Evolutionary conservation across 192 early-diverging fungal genomes (phyloP).

Genomic region (Coemansia sp.): DNA sequence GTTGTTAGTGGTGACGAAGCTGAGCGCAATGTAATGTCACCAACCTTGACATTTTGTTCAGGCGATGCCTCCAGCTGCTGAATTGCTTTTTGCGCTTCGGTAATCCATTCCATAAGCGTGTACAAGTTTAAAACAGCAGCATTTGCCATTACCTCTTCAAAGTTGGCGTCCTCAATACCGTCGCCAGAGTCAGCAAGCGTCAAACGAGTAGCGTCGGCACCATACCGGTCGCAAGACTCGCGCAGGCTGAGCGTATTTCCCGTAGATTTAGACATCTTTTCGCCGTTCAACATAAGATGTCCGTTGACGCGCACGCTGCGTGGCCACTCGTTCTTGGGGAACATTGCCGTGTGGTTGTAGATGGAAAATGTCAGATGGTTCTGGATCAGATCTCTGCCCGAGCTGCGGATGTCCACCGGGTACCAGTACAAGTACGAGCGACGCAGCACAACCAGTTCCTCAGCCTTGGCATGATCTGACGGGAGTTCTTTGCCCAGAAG

Average conservation of each 20-base stretch:
- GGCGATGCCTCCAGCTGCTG: slow-evolving; percentile 57
- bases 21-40: slow-evolving; percentile 51
- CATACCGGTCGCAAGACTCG: slow-evolving; percentile 79
- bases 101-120: slow-evolving; percentile 88
- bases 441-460: slow-evolving; percentile 73
- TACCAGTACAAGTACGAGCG: slow-evolving; percentile 98
- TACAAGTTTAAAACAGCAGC: slow-evolving; percentile 89
- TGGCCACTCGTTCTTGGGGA: slow-evolving; percentile 91
- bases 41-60: slow-evolving; percentile 24
- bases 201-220: slow-evolving; percentile 95
- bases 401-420: slow-evolving; percentile 92
- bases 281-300: slow-evolving; percentile 89
- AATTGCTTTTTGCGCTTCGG: slow-evolving; percentile 64
- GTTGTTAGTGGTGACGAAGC: slow-evolving; percentile 63
- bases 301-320: slow-evolving; percentile 85
- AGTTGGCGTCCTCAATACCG: slow-evolving; percentile 96
- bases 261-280: slow-evolving; percentile 98
- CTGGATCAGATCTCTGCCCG: slow-evolving; percentile 95
- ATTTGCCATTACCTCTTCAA: slow-evolving; percentile 91
- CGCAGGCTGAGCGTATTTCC: slow-evolving; percentile 91
- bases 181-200: slow-evolving; percentile 97
- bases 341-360: slow-evolving; percentile 95
- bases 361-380: slow-evolving; percentile 98
- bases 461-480: slow-evolving; percentile 54
- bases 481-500: slow-evolving; percentile 67